Percentiles rank a stretch among this genome's conserved stretches.
phyloP scores from a whole-genome alignment of 305 asterid genomes.

The Fraxinus dipetala region DNA sequence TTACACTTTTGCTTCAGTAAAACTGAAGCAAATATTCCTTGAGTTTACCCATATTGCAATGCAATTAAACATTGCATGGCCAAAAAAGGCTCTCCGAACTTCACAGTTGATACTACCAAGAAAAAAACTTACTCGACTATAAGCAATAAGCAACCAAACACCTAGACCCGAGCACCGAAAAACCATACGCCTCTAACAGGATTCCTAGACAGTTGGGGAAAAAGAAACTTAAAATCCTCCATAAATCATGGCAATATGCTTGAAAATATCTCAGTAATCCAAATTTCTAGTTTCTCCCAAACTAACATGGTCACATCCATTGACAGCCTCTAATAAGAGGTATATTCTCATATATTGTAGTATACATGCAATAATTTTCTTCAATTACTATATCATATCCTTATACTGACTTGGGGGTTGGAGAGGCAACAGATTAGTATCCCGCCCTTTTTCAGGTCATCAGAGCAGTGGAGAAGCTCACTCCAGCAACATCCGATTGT shows the following conservation, averaged over 20 bases:
- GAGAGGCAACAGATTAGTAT: not conserved
- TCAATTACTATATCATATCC: not conserved
- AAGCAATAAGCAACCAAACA: not conserved
- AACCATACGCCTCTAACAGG: not conserved
- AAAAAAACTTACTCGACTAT: not conserved
- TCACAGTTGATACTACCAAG: not conserved
- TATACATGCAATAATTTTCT: not conserved
- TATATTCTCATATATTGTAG: not conserved
- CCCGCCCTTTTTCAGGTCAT: not conserved
- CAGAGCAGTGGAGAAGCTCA: not conserved
- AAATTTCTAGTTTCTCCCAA: not conserved
- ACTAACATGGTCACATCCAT: not conserved
- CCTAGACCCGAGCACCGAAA: not conserved
- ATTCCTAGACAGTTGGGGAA: not conserved
- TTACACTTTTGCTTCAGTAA: not conserved
- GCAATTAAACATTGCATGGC: not conserved
- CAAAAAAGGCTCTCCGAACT: not conserved
- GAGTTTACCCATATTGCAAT: not conserved
- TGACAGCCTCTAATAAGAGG: not conserved
- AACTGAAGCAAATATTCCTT: not conserved
- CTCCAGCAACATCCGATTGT: not conserved
- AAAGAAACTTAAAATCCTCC: not conserved
- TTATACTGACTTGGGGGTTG: not conserved
- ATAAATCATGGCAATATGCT: not conserved
- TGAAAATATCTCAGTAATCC: not conserved